Conservation (phyloP, 768 basidiomycete species). For the Plicaturopsis crispa region DNA sequence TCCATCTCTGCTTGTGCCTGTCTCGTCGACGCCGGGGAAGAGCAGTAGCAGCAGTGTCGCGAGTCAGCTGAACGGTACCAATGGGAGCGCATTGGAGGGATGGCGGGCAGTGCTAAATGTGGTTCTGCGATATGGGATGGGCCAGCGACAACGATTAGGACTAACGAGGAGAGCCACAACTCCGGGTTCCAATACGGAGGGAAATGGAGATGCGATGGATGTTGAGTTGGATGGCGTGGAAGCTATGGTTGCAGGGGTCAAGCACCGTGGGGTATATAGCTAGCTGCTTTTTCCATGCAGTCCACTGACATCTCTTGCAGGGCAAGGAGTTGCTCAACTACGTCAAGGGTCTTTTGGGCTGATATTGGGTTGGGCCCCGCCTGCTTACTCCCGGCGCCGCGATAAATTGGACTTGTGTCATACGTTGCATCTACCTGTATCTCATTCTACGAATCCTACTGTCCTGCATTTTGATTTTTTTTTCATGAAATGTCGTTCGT, state of each 20-base stretch:
- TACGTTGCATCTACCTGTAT: no score
- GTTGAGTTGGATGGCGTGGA: conserved; percentile 49
- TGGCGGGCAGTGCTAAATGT: conserved; percentile 76
- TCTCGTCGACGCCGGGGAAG: conserved; percentile 14
- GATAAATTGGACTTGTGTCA: no score
- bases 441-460: no score
- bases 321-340: conserved; percentile 67
- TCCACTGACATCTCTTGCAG: conserved; percentile 30
- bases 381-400: no score
- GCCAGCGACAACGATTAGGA: conserved; percentile 44
- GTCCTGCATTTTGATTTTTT: no score
- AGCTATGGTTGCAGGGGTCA: conserved; percentile 73
- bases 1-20: conserved; percentile 42
- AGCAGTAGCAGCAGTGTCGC: conserved; percentile 20
- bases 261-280: conserved; percentile 54
- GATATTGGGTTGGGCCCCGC: conserved; percentile 16
- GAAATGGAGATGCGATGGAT: conserved; percentile 19
- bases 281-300: not conserved
- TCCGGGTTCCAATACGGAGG: conserved; percentile 26
- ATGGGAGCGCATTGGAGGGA: conserved; percentile 51
- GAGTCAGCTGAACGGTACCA: conserved; percentile 21
- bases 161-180: no score
- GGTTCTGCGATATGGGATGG: conserved; percentile 58
- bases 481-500: no score
- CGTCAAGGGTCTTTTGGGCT: conserved; percentile 60